Conservation (phyloP, 176 grass and related monocot genomes). For the Thalia dealbata region DNA sequence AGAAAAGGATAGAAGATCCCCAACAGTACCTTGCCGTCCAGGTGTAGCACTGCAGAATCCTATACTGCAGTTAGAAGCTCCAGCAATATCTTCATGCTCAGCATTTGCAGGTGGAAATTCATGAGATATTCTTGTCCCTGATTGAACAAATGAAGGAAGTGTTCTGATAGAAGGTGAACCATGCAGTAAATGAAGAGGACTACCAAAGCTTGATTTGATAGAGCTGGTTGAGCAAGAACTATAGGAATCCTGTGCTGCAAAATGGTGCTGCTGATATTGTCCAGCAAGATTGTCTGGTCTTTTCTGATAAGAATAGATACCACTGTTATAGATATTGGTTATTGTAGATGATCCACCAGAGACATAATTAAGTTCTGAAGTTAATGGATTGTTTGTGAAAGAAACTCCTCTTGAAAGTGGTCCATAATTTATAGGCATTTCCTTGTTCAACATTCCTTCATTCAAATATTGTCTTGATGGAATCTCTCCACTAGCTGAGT, state of each 20-base stretch:
- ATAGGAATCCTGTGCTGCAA: conserved; percentile 14
- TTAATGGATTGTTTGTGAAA: conserved; percentile 15
- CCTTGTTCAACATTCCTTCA: conserved; percentile 27
- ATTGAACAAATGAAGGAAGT: conserved; percentile 29
- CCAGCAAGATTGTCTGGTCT: conserved; percentile 16
- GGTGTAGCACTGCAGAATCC: conserved; percentile 17
- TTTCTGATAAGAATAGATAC: conserved; percentile 24
- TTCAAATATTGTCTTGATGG: conserved; percentile 21
- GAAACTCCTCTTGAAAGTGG: conserved; percentile 22
- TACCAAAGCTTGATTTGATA: conserved; percentile 21
- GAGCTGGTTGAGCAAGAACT: conserved; percentile 26
- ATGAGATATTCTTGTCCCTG: conserved; percentile 12
- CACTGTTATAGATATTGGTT: conserved; percentile 21
- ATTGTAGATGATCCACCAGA: conserved; percentile 17
- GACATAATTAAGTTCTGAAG: conserved; percentile 14
- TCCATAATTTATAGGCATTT: conserved; percentile 22
- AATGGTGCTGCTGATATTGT: conserved; percentile 28
- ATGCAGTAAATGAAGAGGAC: conserved; percentile 18
- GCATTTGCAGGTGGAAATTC: conserved; percentile 15
- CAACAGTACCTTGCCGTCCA: not conserved
- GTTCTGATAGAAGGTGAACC: conserved; percentile 11
- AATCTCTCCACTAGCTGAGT: conserved; percentile 21
- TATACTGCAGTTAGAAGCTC: conserved; percentile 16
- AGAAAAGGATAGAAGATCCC: conserved; percentile 6
- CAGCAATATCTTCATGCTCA: conserved; percentile 19